Conservation (phyloP, 805 yeast genomes). For the Scheffersomyces stipitis region DNA sequence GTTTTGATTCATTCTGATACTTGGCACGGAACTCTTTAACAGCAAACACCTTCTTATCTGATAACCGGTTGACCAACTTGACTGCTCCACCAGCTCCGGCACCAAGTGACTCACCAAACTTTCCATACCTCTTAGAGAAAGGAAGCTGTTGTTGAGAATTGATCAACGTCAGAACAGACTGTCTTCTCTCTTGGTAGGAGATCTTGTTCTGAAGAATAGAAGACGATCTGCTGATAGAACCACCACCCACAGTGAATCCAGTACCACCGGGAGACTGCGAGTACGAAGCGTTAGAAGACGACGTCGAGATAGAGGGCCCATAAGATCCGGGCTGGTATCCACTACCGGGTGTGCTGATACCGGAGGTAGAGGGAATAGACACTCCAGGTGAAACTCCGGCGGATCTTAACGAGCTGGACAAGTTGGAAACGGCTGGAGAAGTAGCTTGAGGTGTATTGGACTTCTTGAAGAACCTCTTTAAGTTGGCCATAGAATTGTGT, state of each 20-base stretch:
- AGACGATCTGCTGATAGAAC: constrained; percentile 30
- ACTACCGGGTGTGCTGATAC: constrained; percentile 4
- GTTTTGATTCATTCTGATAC: constrained; percentile 67
- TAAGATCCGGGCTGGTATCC: constrained; percentile 18
- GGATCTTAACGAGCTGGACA: constrained; percentile 24
- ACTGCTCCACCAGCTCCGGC: constrained; percentile 97
- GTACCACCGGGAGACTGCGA: constrained; percentile 32
- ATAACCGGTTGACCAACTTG: constrained; percentile 62
- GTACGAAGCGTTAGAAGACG: constrained; percentile 34
- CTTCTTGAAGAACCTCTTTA: constrained; percentile 70
- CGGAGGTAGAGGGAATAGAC: constrained; percentile 7
- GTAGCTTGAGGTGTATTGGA: constrained; percentile 17
- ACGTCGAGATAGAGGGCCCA: constrained; percentile 22
- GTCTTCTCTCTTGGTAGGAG: constrained; percentile 33
- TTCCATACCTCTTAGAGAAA: constrained; percentile 73
- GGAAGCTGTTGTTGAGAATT: constrained; percentile 40
- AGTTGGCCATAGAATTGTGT: constrained; percentile 77
- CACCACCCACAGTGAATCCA: constrained; percentile 15
- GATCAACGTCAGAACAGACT: constrained; percentile 32
- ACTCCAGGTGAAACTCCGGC: constrained; percentile 8
- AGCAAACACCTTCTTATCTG: constrained; percentile 77
- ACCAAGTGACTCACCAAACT: constrained; percentile 83
- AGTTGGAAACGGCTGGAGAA: constrained; percentile 17
- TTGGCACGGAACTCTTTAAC: constrained; percentile 88
- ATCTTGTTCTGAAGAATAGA: constrained; percentile 29